Evolutionary conservation across 805 yeast species (phyloP).

Genomic region (Priceomyces carsonii): DNA sequence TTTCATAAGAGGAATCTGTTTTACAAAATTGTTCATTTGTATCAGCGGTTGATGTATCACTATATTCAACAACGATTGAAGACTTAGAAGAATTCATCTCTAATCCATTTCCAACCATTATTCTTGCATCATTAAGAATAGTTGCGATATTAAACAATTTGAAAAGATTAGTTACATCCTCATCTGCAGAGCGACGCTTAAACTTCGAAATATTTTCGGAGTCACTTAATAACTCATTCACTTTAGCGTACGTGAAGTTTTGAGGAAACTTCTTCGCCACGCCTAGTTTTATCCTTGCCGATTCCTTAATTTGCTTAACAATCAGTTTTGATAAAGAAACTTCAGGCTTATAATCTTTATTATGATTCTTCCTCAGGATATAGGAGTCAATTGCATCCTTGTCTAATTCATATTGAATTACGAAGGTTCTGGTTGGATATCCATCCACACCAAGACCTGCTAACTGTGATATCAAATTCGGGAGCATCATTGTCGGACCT

Average conservation of each 20-base stretch:
- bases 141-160: constrained; percentile 27
- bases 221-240: constrained; percentile 49
- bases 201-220: constrained; percentile 14
- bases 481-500: constrained; percentile 67
- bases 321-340: constrained; percentile 10
- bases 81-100: constrained; percentile 17
- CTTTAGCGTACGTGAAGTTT: constrained; percentile 60
- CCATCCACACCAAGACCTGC: constrained; percentile 53
- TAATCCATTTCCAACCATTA: constrained; percentile 21
- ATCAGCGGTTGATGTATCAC: too few species aligned
- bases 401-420: constrained; percentile 29
- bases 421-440: constrained; percentile 43
- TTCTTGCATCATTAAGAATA: constrained; percentile 23
- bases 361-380: constrained; percentile 10
- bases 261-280: constrained; percentile 30
- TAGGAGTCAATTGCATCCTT: constrained; percentile 20
- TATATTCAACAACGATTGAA: constrained; percentile 14
- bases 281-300: constrained; percentile 23
- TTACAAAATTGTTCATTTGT: constrained; percentile 1
- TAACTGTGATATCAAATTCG: constrained; percentile 49
- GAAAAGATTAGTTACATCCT: constrained; percentile 27
- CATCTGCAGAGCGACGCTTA: constrained; percentile 8
- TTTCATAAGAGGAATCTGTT: constrained; percentile 15
- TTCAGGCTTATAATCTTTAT: constrained; percentile 8
- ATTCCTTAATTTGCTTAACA: constrained; percentile 14